phyloP scores from a whole-genome alignment of 2,329 filamentous ascomycete genomes.

The Hymenoscyphus fructigenus region DNA sequence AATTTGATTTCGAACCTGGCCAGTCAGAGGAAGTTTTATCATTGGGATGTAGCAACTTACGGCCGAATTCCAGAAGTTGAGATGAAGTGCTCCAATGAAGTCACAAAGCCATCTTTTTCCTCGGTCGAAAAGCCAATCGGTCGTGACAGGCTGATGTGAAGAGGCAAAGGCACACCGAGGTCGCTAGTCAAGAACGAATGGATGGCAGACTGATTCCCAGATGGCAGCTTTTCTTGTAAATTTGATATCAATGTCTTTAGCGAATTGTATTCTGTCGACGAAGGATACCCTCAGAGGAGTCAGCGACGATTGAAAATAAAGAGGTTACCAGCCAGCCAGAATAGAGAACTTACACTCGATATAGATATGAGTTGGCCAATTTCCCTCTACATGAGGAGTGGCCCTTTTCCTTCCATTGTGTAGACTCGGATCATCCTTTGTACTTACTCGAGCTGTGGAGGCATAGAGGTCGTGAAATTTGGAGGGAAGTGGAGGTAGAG shows the following conservation, averaged over 20 bases:
- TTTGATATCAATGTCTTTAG: constrained; percentile 46
- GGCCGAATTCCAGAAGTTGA: constrained; percentile 42
- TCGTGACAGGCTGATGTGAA: constrained; percentile 89
- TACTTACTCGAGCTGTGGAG: constrained; percentile 73
- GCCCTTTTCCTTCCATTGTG: constrained; percentile 83
- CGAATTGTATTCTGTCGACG: constrained; percentile 45
- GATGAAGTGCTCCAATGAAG: constrained; percentile 49
- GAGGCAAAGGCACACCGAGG: constrained; percentile 71
- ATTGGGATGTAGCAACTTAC: constrained; percentile 39
- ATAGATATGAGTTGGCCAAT: constrained; percentile 92
- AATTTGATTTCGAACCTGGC: constrained; percentile 31
- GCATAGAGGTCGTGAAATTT: constrained; percentile 90
- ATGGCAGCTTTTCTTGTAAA: constrained; percentile 34
- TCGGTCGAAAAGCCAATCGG: constrained; percentile 72
- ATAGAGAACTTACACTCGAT: constrained; percentile 72
- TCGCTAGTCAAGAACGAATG: constrained; percentile 74
- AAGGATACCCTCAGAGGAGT: constrained; percentile 53
- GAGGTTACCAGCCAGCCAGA: neutral
- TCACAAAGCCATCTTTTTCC: constrained; percentile 68
- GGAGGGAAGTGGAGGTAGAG: constrained; percentile 71
- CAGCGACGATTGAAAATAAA: constrained; percentile 19
- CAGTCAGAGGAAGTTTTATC: constrained; percentile 12
- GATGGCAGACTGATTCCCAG: constrained; percentile 40
- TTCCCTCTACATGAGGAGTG: constrained; percentile 80
- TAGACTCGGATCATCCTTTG: constrained; percentile 76